Percentiles rank a stretch among this genome's conserved stretches.
Conservation (phyloP, 1,139 yeast genomes). For the Geotrichum australiense region DNA sequence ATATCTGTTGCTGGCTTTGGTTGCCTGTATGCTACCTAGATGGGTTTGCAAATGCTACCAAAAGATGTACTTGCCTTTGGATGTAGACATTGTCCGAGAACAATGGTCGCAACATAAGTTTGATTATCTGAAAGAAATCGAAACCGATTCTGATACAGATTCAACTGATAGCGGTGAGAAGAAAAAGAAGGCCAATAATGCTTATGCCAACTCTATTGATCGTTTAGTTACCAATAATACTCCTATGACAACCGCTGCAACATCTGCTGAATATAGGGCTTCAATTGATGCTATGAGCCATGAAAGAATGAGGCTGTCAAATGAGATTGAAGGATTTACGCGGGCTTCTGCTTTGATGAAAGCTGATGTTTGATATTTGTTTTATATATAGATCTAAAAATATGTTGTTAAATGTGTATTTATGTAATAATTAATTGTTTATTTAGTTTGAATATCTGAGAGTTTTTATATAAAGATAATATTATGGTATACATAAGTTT, state of each 20-base stretch:
- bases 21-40: conserved; percentile 72
- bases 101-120: conserved; percentile 24
- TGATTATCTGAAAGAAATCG: conserved; percentile 16
- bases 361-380: too few species aligned
- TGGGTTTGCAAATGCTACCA: conserved; percentile 57
- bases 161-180: background rate
- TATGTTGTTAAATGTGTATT: background rate
- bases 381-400: background rate
- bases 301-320: conserved; percentile 11
- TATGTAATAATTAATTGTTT: too few species aligned
- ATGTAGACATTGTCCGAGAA: conserved; percentile 82
- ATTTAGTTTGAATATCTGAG: too few species aligned
- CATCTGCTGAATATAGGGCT: background rate
- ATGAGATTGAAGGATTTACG: conserved; percentile 15
- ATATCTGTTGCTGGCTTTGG: conserved; percentile 60
- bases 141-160: background rate
- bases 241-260: background rate
- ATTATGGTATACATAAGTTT: too few species aligned
- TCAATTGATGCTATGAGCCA: conserved; percentile 7
- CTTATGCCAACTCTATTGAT: background rate
- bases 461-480: too few species aligned
- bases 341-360: conserved; percentile 11
- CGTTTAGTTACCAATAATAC: background rate
- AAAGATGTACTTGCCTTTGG: conserved; percentile 62
- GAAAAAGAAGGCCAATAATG: background rate